phyloP scores from a whole-genome alignment of 805 yeast species.

The Zygoascus ofunaensis region DNA sequence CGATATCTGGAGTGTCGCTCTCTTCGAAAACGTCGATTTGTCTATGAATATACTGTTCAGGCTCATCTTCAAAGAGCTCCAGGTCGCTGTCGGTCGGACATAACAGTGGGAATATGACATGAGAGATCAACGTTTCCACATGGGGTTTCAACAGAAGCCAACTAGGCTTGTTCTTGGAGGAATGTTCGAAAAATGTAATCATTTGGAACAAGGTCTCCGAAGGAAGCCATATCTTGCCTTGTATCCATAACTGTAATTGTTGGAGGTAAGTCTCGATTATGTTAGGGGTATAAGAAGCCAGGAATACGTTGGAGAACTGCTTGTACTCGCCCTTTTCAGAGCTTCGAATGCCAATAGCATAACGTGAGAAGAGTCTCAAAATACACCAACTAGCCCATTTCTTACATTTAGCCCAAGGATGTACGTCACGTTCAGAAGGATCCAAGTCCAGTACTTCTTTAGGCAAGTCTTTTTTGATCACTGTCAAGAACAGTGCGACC shows the following conservation, averaged over 20 bases:
- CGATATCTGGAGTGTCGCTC: conserved; percentile 58
- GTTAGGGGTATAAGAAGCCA: conserved; percentile 59
- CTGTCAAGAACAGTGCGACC: conserved; percentile 67
- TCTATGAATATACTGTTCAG: conserved; percentile 75
- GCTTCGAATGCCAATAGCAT: conserved; percentile 39
- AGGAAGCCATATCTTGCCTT: conserved; percentile 57
- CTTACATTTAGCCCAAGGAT: conserved; percentile 65
- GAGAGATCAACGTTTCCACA: conserved; percentile 53
- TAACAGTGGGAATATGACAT: conserved; percentile 66
- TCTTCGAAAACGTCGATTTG: conserved; percentile 58
- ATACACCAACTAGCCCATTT: conserved; percentile 87
- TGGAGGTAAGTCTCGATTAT: conserved; percentile 53
- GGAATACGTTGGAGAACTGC: conserved; percentile 50
- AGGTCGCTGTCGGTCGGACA: conserved; percentile 60
- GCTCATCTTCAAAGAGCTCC: conserved; percentile 76
- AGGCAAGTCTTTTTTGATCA: conserved; percentile 55
- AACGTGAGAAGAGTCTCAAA: conserved; percentile 60
- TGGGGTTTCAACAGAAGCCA: conserved; percentile 65
- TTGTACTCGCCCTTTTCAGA: conserved; percentile 32
- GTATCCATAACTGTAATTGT: conserved; percentile 69
- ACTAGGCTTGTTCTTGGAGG: conserved; percentile 47
- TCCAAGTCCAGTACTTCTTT: conserved; percentile 41
- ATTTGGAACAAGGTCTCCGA: conserved; percentile 55
- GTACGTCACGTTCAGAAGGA: conserved; percentile 40
- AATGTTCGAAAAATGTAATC: conserved; percentile 52